Evolutionary conservation across 2,329 filamentous ascomycete species (phyloP), one percentile per base, ranked within the genome.

Genomic region (Ascochyta lentis): DNA sequence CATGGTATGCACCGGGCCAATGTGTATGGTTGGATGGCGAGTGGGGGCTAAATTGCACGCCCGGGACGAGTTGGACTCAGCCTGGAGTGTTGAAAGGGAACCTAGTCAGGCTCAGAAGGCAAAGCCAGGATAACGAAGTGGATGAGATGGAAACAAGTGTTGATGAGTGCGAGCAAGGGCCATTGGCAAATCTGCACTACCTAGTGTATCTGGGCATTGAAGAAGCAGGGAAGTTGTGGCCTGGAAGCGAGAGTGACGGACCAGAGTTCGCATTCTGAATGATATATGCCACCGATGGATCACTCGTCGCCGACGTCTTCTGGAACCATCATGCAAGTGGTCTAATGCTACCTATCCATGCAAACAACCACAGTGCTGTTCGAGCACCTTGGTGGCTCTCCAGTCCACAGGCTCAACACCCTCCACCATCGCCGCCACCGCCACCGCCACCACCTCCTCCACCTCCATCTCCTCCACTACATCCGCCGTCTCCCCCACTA

Each of bases 181-280:
- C 56, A 4, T 45, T 62, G 19, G 49, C 29, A 2, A 19, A 40
- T 5, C 41, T 64, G 10, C 46, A 46, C 15, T 62, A 62, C 35
- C 38, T 64, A 16, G 57, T 64, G 4, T 64, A 64, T 27, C 37
- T 64, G 5, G 59, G 61, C 3, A 37, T 38, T 4, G 49, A 61
- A 23, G 49, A 54, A 3, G 53, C 50, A 27, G 43, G 42, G 2
- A 55, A 49, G 16, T 2, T 59, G 6, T 57, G 56, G 53, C 53
- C 47, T 9, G 47, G 23, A 7, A 50, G 46, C 16, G 24, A 38
- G 7, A 45, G 37, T 22, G 41, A 56, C 6, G 53, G 53, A 16
- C 9, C 47, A 5, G 53, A 56, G 26, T 9, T 56, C 12, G 53
- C 53, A 22, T 50, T 56, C 15, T 56, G 15, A 50, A 34, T 13